Evolutionary conservation across 1,139 yeast genomes (phyloP), one percentile per base, ranked within the genome.

Genomic region (Blastobotrys persicus): DNA sequence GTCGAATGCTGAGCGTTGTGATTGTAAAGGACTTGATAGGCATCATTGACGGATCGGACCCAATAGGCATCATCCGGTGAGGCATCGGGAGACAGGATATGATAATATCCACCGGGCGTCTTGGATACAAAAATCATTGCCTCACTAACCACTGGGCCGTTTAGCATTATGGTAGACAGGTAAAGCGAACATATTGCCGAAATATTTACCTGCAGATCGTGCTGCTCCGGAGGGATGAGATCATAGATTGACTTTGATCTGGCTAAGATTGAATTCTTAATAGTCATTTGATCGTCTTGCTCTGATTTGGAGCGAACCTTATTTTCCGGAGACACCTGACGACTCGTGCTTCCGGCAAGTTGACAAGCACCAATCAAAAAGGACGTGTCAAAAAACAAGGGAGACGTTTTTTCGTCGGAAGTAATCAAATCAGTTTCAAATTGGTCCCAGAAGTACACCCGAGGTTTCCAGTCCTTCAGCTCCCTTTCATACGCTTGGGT

Each of bases 381-480:
- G n/a, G 28, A 19, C 41, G 35, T 37, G 38, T 48, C 51, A 33
- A 41, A 48, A 31, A 45, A 48, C 19, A 23, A 23, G 11, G 44
- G 33, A 6, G 40, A 41, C 19, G 42, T 18, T 23, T 23, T 23
- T 5, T 23, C 28, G 18, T 42, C 40, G 3, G 48, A 32, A 12
- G 48, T 48, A n/a, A 54, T 41, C 19, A 56, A 42, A 20, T 49
- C 54, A 17, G 54, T 50, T 37, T 56, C 59, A 33, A 56, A 47
- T 31, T 56, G 59, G 34, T 49, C 50, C 56, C 57, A 56, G 39
- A 47, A 52, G 31, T 42, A 26, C 11, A 53, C 46, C 31, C 45
- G 48, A 34, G 42, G 50, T 35, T 52, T 47, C 60, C 60, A 57
- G 26, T 48, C 49, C 14, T 49, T 34, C 32, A 57, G 47, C 17